phyloP scores from a whole-genome alignment of 2,329 filamentous ascomycete species.

The Torrubiella hemipterigena region DNA sequence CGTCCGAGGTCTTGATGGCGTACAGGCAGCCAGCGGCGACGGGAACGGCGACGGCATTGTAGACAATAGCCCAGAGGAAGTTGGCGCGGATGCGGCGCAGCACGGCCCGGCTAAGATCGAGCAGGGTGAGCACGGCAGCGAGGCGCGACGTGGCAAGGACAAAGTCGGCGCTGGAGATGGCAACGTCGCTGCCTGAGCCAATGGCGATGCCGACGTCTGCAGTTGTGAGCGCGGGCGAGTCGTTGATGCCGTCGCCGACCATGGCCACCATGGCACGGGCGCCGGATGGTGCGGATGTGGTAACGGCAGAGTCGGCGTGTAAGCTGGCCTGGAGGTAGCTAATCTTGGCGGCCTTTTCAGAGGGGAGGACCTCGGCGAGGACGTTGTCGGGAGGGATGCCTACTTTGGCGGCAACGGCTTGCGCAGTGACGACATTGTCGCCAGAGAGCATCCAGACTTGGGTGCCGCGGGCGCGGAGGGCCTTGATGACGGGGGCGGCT shows the following conservation, averaged over 20 bases:
- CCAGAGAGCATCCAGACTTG: constrained; percentile 88
- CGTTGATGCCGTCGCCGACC: constrained; percentile 84
- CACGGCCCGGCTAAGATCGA: constrained; percentile 58
- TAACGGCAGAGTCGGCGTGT: too few species aligned
- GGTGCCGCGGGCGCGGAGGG: constrained; percentile 53
- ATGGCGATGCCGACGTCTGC: constrained; percentile 80
- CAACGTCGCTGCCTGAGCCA: constrained; percentile 72
- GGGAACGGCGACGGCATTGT: constrained; percentile 68
- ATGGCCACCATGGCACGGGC: constrained; percentile 56
- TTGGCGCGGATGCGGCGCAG: constrained; percentile 74
- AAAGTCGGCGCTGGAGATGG: constrained; percentile 70
- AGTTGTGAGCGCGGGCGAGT: constrained; percentile 67
- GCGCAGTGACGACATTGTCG: constrained; percentile 77
- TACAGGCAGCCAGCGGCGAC: constrained; percentile 74
- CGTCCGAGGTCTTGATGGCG: constrained; percentile 31
- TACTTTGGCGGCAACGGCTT: constrained; percentile 62
- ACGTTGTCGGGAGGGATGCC: constrained; percentile 65
- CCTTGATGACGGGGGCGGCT: constrained; percentile 49
- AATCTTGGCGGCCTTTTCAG: constrained; percentile 67
- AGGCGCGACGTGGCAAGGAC: constrained; percentile 67
- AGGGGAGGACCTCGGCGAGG: constrained; percentile 76
- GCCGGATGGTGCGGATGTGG: too few species aligned
- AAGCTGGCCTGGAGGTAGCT: constrained; percentile 45
- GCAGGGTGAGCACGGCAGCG: constrained; percentile 56
- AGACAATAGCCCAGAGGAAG: constrained; percentile 74